Evolutionary conservation across 768 basidiomycete species (phyloP).

Genomic region (Amanita muscaria): DNA sequence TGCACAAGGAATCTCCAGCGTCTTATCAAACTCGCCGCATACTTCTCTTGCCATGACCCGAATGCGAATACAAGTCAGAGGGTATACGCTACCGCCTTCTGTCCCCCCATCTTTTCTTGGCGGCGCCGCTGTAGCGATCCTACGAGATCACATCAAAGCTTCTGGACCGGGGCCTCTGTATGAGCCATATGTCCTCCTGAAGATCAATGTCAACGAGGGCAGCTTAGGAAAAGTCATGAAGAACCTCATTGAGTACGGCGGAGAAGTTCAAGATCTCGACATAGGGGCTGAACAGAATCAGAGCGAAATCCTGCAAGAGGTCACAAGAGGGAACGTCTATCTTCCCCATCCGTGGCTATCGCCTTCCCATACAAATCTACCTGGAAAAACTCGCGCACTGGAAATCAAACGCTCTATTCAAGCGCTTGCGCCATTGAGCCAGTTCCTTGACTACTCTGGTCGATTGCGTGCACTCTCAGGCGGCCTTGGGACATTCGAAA

Average conservation of each 20-base stretch:
- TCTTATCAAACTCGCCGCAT: constrained; percentile 72
- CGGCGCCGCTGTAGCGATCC: constrained; percentile 54
- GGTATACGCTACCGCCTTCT: constrained; percentile 33
- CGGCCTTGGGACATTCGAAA: constrained; percentile 76
- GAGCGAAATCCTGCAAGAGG: constrained; percentile 35
- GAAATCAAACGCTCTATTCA: constrained; percentile 56
- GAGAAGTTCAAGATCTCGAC: constrained; percentile 67
- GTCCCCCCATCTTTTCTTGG: constrained; percentile 44
- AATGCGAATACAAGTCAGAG: constrained; percentile 46
- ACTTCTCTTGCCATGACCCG: constrained; percentile 64
- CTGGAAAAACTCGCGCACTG: constrained; percentile 23
- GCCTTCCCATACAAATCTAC: constrained; percentile 36
- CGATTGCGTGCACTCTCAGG: constrained; percentile 74
- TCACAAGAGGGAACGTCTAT: constrained; percentile 58
- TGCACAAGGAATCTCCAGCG: constrained; percentile 59
- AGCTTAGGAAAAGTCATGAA: constrained; percentile 70
- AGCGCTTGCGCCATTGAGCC: constrained; percentile 70
- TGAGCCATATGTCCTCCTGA: constrained; percentile 71
- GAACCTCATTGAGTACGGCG: constrained; percentile 76
- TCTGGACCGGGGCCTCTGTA: constrained; percentile 66
- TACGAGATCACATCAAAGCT: constrained; percentile 52
- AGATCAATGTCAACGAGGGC: constrained; percentile 57
- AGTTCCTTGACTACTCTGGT: constrained; percentile 73
- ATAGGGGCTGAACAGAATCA: constrained; percentile 29
- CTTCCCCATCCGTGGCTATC: constrained; percentile 70